Evolutionary conservation across 257 asterid genomes (phyloP).

Genomic region (Lantana camara): DNA sequence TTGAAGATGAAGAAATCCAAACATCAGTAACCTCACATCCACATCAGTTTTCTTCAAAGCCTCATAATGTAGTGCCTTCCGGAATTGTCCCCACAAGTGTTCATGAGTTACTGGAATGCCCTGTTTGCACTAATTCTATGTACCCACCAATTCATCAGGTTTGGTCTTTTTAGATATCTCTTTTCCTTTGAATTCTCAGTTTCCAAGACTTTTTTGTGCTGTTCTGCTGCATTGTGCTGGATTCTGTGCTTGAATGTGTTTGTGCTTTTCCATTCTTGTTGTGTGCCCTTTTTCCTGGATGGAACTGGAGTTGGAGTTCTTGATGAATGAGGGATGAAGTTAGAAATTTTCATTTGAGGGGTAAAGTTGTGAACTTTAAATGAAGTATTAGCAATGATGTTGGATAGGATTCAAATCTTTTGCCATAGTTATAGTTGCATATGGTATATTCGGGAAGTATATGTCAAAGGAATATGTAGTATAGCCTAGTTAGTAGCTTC

Average conservation of each 20-base stretch:
- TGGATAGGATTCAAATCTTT: neutral
- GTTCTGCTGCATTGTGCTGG: neutral
- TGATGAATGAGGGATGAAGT: neutral
- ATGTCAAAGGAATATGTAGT: neutral
- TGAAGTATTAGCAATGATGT: neutral
- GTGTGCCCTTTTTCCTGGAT: neutral
- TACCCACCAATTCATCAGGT: slow-evolving; percentile 96
- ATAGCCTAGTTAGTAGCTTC: neutral
- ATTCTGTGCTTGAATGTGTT: neutral
- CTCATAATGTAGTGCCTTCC: slow-evolving; percentile 43
- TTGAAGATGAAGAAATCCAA: slow-evolving; percentile 80
- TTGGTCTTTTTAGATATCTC: slow-evolving; percentile 1
- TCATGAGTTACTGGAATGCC: slow-evolving; percentile 91
- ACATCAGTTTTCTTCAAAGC: slow-evolving; percentile 49
- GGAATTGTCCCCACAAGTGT: slow-evolving; percentile 70
- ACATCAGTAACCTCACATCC: slow-evolving; percentile 43
- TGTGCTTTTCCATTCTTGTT: slow-evolving; percentile 11
- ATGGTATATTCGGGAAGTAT: neutral
- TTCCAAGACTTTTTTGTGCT: neutral
- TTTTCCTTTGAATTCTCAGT: neutral
- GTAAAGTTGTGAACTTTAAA: too few species aligned
- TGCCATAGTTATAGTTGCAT: neutral
- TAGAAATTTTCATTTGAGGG: too few species aligned
- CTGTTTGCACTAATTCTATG: slow-evolving; percentile 91
- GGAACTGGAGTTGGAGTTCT: slow-evolving; percentile 14